Conservation (phyloP, 257 asterid species). For the Euphrasia confusa region DNA sequence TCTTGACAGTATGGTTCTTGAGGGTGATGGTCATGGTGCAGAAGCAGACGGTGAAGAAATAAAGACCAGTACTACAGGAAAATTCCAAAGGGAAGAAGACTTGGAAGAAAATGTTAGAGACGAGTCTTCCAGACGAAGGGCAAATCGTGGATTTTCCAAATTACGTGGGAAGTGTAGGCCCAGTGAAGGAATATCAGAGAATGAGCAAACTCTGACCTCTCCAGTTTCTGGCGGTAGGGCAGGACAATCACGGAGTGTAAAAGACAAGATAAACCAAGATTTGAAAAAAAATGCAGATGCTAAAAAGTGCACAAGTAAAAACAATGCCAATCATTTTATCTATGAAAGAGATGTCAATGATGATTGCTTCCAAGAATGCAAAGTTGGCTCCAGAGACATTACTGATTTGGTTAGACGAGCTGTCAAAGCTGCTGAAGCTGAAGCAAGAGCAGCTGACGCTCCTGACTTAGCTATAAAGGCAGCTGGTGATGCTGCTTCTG, state of each 20-base stretch:
- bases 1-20: slow-evolving; percentile 40
- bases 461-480: slow-evolving; percentile 77
- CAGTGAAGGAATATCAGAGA: slow-evolving; percentile 58
- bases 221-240: slow-evolving; percentile 72
- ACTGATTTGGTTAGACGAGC: slow-evolving; percentile 79
- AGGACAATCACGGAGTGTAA: slow-evolving; percentile 51
- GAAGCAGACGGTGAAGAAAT: slow-evolving; percentile 66
- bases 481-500: slow-evolving; percentile 99
- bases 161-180: slow-evolving; percentile 63
- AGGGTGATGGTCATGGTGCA: slow-evolving; percentile 42
- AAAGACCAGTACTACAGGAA: slow-evolving; percentile 53
- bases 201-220: slow-evolving; percentile 58
- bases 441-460: slow-evolving; percentile 93
- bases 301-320: slow-evolving; percentile 41
- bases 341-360: slow-evolving; percentile 79
- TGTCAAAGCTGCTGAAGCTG: slow-evolving; percentile 93
- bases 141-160: slow-evolving; percentile 52
- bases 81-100: slow-evolving; percentile 70
- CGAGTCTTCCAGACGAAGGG: slow-evolving; percentile 61
- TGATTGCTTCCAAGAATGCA: slow-evolving; percentile 84
- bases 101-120: slow-evolving; percentile 64
- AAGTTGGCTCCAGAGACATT: slow-evolving; percentile 73
- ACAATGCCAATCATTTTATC: slow-evolving; percentile 32
- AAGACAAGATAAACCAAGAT: slow-evolving; percentile 62
- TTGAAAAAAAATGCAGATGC: slow-evolving; percentile 42